Evolutionary conservation across 1,284 basidiomycete species (phyloP).

Genomic region (Cryptococcus wingfieldii): DNA sequence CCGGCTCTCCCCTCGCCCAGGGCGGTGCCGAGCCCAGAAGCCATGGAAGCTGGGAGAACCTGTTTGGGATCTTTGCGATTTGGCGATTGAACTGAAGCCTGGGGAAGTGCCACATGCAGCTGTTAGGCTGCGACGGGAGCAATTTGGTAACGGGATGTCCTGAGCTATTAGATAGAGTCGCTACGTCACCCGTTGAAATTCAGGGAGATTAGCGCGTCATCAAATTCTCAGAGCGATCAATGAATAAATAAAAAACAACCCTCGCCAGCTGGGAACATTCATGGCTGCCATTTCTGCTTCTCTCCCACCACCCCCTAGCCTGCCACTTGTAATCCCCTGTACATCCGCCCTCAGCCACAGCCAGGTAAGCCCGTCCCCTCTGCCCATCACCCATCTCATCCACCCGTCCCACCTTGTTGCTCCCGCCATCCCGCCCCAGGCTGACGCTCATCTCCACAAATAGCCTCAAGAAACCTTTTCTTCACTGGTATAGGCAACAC

Average conservation of each 20-base stretch:
- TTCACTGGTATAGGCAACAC: too few relatives aligned
- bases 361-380: background rate
- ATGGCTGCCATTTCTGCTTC: background rate
- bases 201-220: background rate
- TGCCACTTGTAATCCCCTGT: background rate
- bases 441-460: too few relatives aligned
- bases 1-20: too few relatives aligned
- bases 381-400: background rate
- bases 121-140: background rate
- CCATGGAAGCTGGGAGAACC: too few relatives aligned
- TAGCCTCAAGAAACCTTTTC: background rate
- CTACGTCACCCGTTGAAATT: background rate
- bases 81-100: too few relatives aligned
- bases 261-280: background rate
- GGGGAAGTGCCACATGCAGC: too few relatives aligned
- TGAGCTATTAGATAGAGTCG: background rate
- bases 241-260: conserved; percentile 1
- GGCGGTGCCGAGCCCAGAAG: too few relatives aligned
- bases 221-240: background rate
- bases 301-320: background rate
- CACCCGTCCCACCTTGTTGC: too few relatives aligned
- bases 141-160: background rate
- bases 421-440: too few relatives aligned
- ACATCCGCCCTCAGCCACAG: background rate
- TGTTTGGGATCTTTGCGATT: too few relatives aligned